Evolutionary conservation across 2,329 filamentous ascomycete species (phyloP).

Genomic region (Bipolaris oryzae): DNA sequence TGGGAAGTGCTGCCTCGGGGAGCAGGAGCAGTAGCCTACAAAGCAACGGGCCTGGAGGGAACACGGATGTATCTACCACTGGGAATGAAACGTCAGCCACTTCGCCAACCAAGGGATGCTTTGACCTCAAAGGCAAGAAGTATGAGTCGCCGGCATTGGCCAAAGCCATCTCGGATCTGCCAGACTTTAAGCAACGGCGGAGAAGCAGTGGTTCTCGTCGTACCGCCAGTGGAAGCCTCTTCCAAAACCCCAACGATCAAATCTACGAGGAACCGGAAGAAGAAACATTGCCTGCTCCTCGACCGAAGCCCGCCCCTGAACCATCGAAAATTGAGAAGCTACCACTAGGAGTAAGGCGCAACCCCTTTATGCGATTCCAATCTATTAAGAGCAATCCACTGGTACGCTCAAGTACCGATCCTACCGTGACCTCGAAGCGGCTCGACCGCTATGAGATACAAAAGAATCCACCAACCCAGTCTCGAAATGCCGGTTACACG

Average conservation of each 20-base stretch:
- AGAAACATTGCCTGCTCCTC: constrained; percentile 32
- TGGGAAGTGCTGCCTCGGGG: constrained; percentile 40
- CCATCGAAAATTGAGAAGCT: constrained; percentile 50
- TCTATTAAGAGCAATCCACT: constrained; percentile 56
- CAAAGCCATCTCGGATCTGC: constrained; percentile 36
- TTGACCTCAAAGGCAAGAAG: constrained; percentile 22
- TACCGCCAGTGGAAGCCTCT: constrained; percentile 72
- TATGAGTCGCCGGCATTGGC: constrained; percentile 45
- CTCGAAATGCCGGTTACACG: constrained; percentile 79
- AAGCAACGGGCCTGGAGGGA: constrained; percentile 45
- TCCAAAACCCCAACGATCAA: constrained; percentile 72
- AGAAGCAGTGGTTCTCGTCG: constrained; percentile 71
- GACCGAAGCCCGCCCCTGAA: constrained; percentile 36
- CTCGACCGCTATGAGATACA: constrained; percentile 73
- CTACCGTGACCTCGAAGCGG: constrained; percentile 50
- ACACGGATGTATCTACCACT: constrained; percentile 30
- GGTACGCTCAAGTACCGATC: constrained; percentile 54
- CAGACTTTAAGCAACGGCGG: constrained; percentile 49
- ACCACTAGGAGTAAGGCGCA: constrained; percentile 62
- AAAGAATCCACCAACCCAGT: constrained; percentile 81
- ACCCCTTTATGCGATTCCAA: constrained; percentile 68
- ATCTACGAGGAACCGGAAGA: constrained; percentile 88
- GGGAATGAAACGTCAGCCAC: neutral
- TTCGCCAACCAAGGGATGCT: constrained; percentile 10
- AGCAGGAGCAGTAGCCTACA: constrained; percentile 49